Evolutionary conservation across 345 rosid species (phyloP), one percentile per base, ranked within the genome.

Genomic region (Alliaria petiolata): DNA sequence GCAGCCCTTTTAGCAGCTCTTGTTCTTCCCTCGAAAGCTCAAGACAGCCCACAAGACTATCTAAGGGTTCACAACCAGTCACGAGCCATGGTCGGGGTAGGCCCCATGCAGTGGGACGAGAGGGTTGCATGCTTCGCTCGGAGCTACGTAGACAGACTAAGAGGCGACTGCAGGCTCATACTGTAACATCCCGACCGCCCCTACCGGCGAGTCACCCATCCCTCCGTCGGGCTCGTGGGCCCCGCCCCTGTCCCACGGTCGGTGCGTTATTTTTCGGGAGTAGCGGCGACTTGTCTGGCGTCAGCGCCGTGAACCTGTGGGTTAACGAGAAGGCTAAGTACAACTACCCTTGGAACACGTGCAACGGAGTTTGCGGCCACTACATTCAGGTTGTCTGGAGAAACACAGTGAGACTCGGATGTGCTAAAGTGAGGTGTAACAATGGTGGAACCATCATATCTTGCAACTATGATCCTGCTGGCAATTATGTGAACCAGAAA

Each of bases 301-400:
- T 26, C 49, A 0, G 12, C 0, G 78, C 78, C 14, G 78, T 74
- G 65, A 74, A 57, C 7, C 0, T 66, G 36, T 74, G 78, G 78
- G 78, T 74, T 12, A 1, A 15, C 4, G 72, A 74, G 67, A 74
- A 33, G 55, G 40, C 67, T 58, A 22, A 40, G 62, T 74, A 74
- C 60, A 12, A 74, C 72, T 66, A 74, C 16, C 0, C 0, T 58
- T 0, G 40, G 0, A 74, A 74, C 67, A 49, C 67, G 6, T 74
- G 78, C 31, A 74, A 58, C 1, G 72, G 67, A 66, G 67, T 1
- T 8, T 74, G 78, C 6, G 16, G 46, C 31, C 78, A 74, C 2
- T 74, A 74, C 42, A 74, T 72, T 49, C 78, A 74, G 22, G 72
- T 74, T 13, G 78, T 74, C 31, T 74, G 78, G 78, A 58, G 62